Percentiles rank a stretch among this genome's conserved stretches.
Conservation (phyloP, 1,139 yeast genomes). For the Kodamaea sp. region DNA sequence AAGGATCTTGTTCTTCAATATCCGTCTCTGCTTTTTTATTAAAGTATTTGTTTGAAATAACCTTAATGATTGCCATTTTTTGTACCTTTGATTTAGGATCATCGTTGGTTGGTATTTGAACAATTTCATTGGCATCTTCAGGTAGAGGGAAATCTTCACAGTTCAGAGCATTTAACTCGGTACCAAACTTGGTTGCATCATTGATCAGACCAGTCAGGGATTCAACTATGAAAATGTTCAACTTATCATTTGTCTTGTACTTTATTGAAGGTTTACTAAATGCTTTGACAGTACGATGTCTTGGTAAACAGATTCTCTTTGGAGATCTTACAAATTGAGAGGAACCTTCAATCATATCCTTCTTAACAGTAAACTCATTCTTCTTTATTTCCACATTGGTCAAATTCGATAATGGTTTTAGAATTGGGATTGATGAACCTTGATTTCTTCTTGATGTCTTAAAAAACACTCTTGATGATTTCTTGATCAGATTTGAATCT, state of each 20-base stretch:
- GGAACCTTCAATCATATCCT: slow-evolving; percentile 6
- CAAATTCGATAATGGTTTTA: slow-evolving; percentile 27
- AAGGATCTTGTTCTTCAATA: background rate
- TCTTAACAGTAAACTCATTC: slow-evolving; percentile 12
- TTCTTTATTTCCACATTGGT: slow-evolving; percentile 19
- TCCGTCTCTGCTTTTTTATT: background rate
- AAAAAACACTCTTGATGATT: slow-evolving; percentile 22
- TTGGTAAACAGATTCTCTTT: slow-evolving; percentile 43
- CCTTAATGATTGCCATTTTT: slow-evolving; percentile 55
- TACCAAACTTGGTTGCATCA: slow-evolving; percentile 75
- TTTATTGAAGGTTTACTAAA: slow-evolving; percentile 43
- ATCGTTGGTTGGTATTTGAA: slow-evolving; percentile 62
- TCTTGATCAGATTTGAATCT: slow-evolving; percentile 19
- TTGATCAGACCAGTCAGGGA: slow-evolving; percentile 62
- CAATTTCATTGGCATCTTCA: slow-evolving; percentile 54
- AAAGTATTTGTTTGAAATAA: slow-evolving; percentile 27
- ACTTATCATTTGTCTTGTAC: slow-evolving; percentile 13
- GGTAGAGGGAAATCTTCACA: slow-evolving; percentile 66
- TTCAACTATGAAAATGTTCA: slow-evolving; percentile 55
- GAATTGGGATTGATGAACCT: slow-evolving; percentile 25
- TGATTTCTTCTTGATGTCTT: slow-evolving; percentile 19
- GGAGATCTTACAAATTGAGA: slow-evolving; percentile 26
- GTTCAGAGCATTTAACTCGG: slow-evolving; percentile 65
- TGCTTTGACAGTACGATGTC: slow-evolving; percentile 22
- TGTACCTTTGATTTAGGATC: slow-evolving; percentile 15